Percentiles rank a stretch among this genome's conserved stretches.
phyloP scores from a whole-genome alignment of 495 filamentous ascomycete species.

The Bacidia gigantensis region DNA sequence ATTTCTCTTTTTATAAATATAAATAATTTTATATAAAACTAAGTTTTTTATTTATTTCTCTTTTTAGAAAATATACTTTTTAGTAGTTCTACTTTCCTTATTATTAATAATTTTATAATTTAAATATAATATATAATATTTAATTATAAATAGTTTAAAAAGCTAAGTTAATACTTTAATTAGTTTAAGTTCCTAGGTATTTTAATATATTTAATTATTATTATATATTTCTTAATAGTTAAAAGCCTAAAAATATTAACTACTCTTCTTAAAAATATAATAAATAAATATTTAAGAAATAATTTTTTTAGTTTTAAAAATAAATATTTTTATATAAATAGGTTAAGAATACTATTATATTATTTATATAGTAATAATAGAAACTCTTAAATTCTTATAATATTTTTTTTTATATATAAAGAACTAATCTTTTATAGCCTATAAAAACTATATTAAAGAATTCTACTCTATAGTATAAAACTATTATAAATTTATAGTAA shows the following conservation, averaged over 20 bases:
- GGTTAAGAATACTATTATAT: constrained; percentile 7
- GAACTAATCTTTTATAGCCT: neutral
- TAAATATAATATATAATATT: neutral
- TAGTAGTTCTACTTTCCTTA: neutral
- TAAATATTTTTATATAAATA: no score
- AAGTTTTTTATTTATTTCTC: neutral
- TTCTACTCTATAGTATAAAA: constrained; percentile 2
- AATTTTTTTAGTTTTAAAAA: constrained; percentile 5
- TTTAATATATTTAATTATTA: neutral
- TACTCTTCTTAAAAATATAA: neutral
- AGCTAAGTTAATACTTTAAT: no score
- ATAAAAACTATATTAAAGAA: neutral
- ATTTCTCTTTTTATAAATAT: neutral
- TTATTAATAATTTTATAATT: neutral
- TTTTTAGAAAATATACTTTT: neutral
- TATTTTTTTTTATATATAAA: constrained; percentile 5
- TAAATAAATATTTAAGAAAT: constrained; percentile 1
- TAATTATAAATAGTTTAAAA: neutral
- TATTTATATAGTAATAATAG: constrained; percentile 4
- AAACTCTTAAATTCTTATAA: neutral
- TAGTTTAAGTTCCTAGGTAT: neutral
- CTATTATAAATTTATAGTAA: neutral
- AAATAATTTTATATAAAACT: neutral
- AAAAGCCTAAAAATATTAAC: neutral
- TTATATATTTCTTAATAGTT: neutral